A percentile compares a stretch with the other conserved stretches of the same genome.
Conservation (phyloP, 192 early-diverging fungal genomes). For the Diversispora eburnea region DNA sequence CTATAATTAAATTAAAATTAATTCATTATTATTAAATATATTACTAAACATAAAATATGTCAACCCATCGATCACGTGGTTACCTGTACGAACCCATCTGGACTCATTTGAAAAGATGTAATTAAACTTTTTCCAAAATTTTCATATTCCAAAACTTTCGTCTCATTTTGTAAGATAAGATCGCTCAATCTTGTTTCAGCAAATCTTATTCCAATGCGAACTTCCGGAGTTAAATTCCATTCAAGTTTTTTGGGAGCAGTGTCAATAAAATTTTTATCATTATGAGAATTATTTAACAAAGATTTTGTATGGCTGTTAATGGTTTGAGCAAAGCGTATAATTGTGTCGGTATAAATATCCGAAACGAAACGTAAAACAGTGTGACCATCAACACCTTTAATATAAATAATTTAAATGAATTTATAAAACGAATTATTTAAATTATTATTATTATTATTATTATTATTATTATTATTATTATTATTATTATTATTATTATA, state of each 20-base stretch:
- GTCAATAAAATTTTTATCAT: slow-evolving; percentile 24
- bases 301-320: slow-evolving; percentile 46
- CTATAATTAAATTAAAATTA: slow-evolving; percentile 35
- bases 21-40: background rate
- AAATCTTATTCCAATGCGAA: slow-evolving; percentile 42
- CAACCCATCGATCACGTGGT: no score
- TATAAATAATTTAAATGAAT: background rate
- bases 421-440: background rate
- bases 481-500: no score
- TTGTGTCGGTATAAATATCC: slow-evolving; percentile 52
- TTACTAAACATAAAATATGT: no score
- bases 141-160: slow-evolving; percentile 60
- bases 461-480: no score
- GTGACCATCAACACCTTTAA: slow-evolving; percentile 50
- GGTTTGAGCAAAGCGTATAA: slow-evolving; percentile 46
- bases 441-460: background rate
- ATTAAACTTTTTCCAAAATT: slow-evolving; percentile 65
- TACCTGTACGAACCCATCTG: slow-evolving; percentile 64
- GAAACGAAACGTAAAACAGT: slow-evolving; percentile 49
- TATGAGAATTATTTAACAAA: slow-evolving; percentile 35
- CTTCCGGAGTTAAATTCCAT: slow-evolving; percentile 42
- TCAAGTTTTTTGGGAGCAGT: slow-evolving; percentile 44
- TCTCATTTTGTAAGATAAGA: slow-evolving; percentile 56
- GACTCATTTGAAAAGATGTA: slow-evolving; percentile 48
- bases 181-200: slow-evolving; percentile 47